Base-by-base conservation (phyloP, 768 basidiomycete genomes). In the Atractiella rhizophila region DNA sequence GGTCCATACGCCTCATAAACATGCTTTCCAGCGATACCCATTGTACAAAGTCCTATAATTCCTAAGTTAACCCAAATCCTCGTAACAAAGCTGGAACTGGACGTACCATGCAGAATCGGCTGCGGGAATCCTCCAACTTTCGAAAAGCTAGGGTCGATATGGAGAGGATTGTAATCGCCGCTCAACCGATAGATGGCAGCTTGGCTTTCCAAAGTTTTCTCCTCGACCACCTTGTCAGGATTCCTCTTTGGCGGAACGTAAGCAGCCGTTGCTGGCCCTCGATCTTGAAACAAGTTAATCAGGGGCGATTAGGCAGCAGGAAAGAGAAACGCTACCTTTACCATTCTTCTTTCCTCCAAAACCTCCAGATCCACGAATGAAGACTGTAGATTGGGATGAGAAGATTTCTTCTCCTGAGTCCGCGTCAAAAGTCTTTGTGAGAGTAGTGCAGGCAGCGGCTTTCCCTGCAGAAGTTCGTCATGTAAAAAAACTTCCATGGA, bases 1-100 rank as follows among this genome's bases (percentile, higher is more conserved):
- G 68, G 57, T 11, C 91, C 91, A 54, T 70, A 98, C 3, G 71
- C 64, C 60, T 88, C 77, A 48, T 80, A 57, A 27, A 98, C 73
- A 54, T 96, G 83, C 60, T 94, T 94, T 5, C 74, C 81, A 4
- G 85, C 70, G 42, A 91, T 73, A 16, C 88, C 91, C 71, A 94
- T 77, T 24, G 65, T 76, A 62, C 85, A 91, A 11, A 94, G 68
- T n/a, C n/a, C n/a, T n/a, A n/a, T n/a, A n/a, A n/a, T n/a, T n/a
- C 18, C 85, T 74, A 66, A 59, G 59, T 5, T 20, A 28, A 18
- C 2, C n/a, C 33, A 12, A 12, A 34, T 16, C 15, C 47, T 18
- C 42, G 32, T 27, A 12, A 20, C 25, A 26, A 27, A 37, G 43
- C 31, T 30, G n/a, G n/a, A n/a, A n/a, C n/a, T n/a, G n/a, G n/a